Percentiles rank a stretch among this genome's conserved stretches.
Evolutionary conservation across 192 early-diverging fungal species (phyloP).

Genomic region (Rhizophlyctis rosea): DNA sequence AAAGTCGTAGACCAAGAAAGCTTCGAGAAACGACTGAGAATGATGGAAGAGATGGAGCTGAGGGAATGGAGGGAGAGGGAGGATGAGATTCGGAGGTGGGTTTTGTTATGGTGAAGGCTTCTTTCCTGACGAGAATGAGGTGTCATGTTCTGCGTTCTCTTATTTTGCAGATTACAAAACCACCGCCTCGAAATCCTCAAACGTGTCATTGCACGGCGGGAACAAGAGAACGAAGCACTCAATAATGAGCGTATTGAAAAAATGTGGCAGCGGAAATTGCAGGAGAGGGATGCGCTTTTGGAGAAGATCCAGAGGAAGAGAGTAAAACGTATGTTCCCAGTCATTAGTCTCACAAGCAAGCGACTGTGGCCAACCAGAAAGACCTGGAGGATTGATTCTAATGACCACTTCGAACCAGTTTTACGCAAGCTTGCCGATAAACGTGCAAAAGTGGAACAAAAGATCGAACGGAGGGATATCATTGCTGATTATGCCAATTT

Average conservation of each 20-base stretch:
- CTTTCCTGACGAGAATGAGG: not conserved
- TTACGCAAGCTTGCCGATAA: conserved; percentile 51
- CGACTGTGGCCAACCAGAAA: not conserved
- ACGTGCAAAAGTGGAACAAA: conserved; percentile 40
- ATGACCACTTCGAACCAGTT: conserved; percentile 20
- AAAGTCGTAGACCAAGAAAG: conserved; percentile 50
- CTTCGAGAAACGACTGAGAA: conserved; percentile 52
- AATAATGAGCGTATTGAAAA: conserved; percentile 46
- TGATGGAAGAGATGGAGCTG: conserved; percentile 68
- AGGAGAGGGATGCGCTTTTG: conserved; percentile 46
- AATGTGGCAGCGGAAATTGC: conserved; percentile 60
- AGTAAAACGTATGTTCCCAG: conserved; percentile 35
- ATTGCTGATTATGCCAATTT: conserved; percentile 57
- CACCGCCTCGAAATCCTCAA: conserved; percentile 46
- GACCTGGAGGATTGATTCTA: not conserved
- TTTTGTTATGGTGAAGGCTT: conserved; percentile 17
- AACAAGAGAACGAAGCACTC: conserved; percentile 47
- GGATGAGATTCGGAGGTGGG: conserved; percentile 50
- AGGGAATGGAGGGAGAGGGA: conserved; percentile 60
- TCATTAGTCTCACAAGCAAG: not conserved
- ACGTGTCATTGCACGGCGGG: conserved; percentile 50
- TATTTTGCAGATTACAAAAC: conserved; percentile 49
- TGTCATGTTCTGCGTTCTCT: not conserved
- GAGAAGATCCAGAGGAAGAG: conserved; percentile 46
- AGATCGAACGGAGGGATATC: conserved; percentile 51